Conservation (phyloP, 108 stramenopile species). For the Skeletonema grethae region DNA sequence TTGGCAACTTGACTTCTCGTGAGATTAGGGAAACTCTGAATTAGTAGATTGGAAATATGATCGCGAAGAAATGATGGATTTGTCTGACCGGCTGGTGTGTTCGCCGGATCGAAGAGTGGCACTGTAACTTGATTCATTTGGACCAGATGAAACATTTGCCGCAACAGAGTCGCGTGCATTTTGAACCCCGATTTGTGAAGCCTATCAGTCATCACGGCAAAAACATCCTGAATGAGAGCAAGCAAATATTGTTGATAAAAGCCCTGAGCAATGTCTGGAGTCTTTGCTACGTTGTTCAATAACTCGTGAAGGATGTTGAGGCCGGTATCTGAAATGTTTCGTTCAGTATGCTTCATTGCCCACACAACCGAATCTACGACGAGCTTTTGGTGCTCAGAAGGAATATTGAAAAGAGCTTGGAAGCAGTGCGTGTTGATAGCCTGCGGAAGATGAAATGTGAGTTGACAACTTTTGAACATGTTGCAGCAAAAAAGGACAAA, state of each 20-base stretch:
- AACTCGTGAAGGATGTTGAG: conserved; percentile 95
- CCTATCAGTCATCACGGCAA: conserved; percentile 98
- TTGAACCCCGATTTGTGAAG: conserved; percentile 98
- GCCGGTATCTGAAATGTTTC: conserved; percentile 96
- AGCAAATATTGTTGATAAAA: conserved; percentile 97
- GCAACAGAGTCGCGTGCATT: conserved; percentile 97
- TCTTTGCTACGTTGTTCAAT: conserved; percentile 88
- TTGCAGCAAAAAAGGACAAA: not conserved
- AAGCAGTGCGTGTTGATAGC: conserved; percentile 94
- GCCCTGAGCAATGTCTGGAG: conserved; percentile 90
- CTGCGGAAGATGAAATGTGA: conserved; percentile 21
- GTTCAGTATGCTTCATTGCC: conserved; percentile 99
- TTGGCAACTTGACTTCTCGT: conserved; percentile 85
- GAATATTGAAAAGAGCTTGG: conserved; percentile 94
- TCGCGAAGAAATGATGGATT: conserved; percentile 91
- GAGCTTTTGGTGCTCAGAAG: conserved; percentile 95
- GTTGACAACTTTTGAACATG: not conserved
- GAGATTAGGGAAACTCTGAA: conserved; percentile 94
- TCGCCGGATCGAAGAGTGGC: conserved; percentile 88
- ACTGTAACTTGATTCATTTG: conserved; percentile 94
- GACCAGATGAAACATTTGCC: conserved; percentile 95
- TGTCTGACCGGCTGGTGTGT: conserved; percentile 77
- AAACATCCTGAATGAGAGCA: conserved; percentile 96
- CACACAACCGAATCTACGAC: conserved; percentile 98
- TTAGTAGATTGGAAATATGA: conserved; percentile 90